These are phyloP conservation scores for Obelidium mucronatum DNA, from an alignment of 192 early-diverging fungal genomes.

Conservation along the genomic window DNA sequence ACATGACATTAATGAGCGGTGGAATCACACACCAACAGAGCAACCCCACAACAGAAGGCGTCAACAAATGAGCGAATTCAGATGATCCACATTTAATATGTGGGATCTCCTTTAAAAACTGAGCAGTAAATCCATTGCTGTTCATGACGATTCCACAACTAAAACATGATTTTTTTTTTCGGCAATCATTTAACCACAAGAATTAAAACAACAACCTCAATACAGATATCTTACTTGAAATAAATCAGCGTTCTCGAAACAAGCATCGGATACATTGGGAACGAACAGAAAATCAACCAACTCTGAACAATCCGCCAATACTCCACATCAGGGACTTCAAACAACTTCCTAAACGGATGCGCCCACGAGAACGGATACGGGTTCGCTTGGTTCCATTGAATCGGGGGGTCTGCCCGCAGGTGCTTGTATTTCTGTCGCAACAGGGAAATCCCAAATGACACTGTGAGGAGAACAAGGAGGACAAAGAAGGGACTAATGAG, in stretches of 20 bases:
- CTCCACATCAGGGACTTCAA: slow-evolving; percentile 19
- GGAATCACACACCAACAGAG: slow-evolving; percentile 2
- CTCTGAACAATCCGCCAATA: slow-evolving; percentile 11
- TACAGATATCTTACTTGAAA: neutral
- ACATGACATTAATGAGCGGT: neutral
- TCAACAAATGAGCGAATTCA: neutral
- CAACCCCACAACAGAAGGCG: neutral
- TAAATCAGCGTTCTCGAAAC: neutral
- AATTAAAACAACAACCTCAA: too few relatives aligned
- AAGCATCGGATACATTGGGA: slow-evolving; percentile 15
- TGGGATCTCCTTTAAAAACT: slow-evolving; percentile 1
- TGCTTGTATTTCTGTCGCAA: neutral
- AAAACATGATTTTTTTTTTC: too few relatives aligned
- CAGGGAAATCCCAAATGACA: neutral
- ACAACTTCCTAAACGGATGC: neutral
- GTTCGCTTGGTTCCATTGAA: neutral
- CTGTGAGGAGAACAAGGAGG: neutral
- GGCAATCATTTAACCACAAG: too few relatives aligned
- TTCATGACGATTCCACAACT: neutral
- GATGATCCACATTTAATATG: neutral
- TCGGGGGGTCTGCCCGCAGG: neutral
- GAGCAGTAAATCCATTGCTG: neutral
- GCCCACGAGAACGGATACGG: neutral
- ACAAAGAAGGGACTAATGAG: neutral
- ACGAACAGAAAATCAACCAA: slow-evolving; percentile 1